phyloP scores from a whole-genome alignment of 352 stramenopile species.

The Phytopythium boreale region DNA sequence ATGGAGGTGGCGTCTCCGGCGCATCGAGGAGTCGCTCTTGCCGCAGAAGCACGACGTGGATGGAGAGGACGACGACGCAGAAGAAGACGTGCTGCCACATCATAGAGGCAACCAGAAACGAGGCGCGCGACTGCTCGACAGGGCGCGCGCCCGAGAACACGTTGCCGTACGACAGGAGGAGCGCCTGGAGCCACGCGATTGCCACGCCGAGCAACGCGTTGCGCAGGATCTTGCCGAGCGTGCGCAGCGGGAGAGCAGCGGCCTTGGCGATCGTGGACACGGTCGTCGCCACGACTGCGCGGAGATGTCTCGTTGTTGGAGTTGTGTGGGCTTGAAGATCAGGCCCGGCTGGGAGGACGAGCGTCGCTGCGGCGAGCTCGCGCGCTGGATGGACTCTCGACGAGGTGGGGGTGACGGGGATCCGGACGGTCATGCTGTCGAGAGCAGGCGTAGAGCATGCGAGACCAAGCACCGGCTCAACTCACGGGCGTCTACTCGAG shows the following conservation, averaged over 20 bases:
- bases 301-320: not conserved
- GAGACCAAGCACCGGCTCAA: no score
- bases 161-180: conserved; percentile 12
- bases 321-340: no score
- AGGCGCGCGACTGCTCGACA: conserved; percentile 8
- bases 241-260: conserved; percentile 5
- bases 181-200: conserved; percentile 15
- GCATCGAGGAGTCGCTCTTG: conserved; percentile 12
- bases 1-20: not conserved
- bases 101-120: conserved; percentile 18
- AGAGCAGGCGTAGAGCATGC: no score
- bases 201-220: conserved; percentile 17
- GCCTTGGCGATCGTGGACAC: not conserved
- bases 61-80: conserved; percentile 16
- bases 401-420: no score
- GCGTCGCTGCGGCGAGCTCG: no score
- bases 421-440: no score
- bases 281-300: not conserved
- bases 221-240: conserved; percentile 17
- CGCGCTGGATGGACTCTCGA: no score
- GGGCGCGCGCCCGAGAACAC: conserved; percentile 1
- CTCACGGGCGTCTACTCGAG: no score
- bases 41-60: conserved; percentile 16
- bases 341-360: no score
- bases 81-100: conserved; percentile 20